Conservation (phyloP, 257 asterid species). For the Echium plantagineum region DNA sequence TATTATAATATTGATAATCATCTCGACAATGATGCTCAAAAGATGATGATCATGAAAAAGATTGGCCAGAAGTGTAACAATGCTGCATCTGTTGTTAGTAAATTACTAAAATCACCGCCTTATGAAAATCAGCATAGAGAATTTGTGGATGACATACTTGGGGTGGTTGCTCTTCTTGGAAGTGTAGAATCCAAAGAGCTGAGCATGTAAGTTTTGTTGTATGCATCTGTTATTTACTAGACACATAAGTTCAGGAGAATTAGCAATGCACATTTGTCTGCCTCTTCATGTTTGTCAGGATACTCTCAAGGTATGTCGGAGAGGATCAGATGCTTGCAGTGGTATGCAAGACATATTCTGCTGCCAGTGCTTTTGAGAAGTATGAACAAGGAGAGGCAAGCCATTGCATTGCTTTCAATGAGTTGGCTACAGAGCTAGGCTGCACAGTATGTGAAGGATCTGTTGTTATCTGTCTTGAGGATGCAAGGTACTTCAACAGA, state of each 20-base stretch:
- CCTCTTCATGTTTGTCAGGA: constrained; percentile 19
- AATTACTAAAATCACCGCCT: constrained; percentile 12
- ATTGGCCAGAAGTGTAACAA: constrained; percentile 24
- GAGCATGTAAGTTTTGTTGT: constrained; percentile 36
- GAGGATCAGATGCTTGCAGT: constrained; percentile 55
- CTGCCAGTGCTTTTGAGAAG: constrained; percentile 26
- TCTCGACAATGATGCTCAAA: constrained; percentile 8
- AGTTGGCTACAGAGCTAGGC: constrained; percentile 23
- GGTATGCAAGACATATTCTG: constrained; percentile 38
- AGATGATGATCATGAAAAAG: constrained; percentile 13
- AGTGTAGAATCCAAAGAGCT: constrained; percentile 29
- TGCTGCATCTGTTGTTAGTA: constrained; percentile 44
- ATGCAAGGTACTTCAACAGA: constrained; percentile 32
- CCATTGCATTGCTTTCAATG: constrained; percentile 12
- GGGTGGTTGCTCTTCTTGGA: constrained; percentile 61
- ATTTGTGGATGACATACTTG: constrained; percentile 25
- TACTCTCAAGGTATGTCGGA: constrained; percentile 48
- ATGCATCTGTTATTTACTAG: not conserved
- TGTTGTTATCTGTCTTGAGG: constrained; percentile 41
- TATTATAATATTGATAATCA: constrained; percentile 13
- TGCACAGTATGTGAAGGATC: constrained; percentile 21
- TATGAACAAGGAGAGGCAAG: constrained; percentile 11
- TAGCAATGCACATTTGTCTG: not conserved
- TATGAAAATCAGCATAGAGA: constrained; percentile 5
- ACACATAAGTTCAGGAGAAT: not conserved